Percentiles rank a stretch among this genome's conserved stretches.
phyloP scores from a whole-genome alignment of 495 filamentous ascomycete genomes.

The Talaromyces ruber region DNA sequence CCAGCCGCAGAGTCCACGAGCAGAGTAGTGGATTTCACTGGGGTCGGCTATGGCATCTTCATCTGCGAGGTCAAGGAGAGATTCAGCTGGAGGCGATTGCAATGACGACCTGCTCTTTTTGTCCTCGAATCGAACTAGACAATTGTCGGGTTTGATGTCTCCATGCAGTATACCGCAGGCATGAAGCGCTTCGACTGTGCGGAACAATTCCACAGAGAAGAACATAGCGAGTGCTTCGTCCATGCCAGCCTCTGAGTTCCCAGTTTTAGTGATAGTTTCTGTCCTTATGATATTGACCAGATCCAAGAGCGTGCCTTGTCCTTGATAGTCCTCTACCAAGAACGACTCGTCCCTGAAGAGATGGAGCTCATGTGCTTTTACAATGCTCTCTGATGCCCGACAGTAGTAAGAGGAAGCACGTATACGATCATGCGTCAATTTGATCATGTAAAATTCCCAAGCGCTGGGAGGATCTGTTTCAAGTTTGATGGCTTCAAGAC shows the following conservation, averaged over 20 bases:
- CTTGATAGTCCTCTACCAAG: constrained; percentile 77
- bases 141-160: constrained; percentile 93
- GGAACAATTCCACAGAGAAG: constrained; percentile 83
- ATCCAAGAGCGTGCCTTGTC: constrained; percentile 87
- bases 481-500: constrained; percentile 84
- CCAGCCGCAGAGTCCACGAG: constrained; percentile 72
- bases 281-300: constrained; percentile 78
- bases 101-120: not conserved
- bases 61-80: constrained; percentile 26
- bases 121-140: constrained; percentile 72
- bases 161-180: constrained; percentile 75
- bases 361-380: constrained; percentile 79
- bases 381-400: constrained; percentile 64
- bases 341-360: constrained; percentile 80
- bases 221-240: constrained; percentile 91
- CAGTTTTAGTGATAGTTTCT: constrained; percentile 41
- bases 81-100: constrained; percentile 17
- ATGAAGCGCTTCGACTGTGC: constrained; percentile 84
- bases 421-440: constrained; percentile 65
- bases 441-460: constrained; percentile 98
- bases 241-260: constrained; percentile 52
- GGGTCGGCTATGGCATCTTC: constrained; percentile 36
- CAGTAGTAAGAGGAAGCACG: constrained; percentile 28
- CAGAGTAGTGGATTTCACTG: constrained; percentile 49
- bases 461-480: constrained; percentile 71